Evolutionary conservation across 2,329 filamentous ascomycete species (phyloP).

Genomic region (Fusarium camptoceras): DNA sequence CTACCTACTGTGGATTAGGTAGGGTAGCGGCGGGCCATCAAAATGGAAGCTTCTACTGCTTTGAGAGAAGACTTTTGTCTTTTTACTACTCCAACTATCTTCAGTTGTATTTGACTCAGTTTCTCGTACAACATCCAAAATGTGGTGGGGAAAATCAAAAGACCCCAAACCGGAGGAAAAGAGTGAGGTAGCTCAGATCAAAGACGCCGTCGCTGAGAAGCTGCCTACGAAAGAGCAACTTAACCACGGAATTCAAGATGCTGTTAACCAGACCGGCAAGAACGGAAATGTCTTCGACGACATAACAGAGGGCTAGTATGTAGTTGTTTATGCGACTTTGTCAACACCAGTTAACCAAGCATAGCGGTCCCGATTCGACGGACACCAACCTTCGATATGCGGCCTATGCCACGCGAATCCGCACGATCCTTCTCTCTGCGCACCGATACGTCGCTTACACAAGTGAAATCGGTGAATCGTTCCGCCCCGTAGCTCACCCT

Average conservation of each 20-base stretch:
- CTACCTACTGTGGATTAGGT: constrained; percentile 14
- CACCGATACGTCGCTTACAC: constrained; percentile 98
- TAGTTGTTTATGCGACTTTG: constrained; percentile 40
- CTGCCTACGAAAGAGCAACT: constrained; percentile 64
- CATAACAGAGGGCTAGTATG: constrained; percentile 82
- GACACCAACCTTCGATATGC: constrained; percentile 90
- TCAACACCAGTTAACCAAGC: constrained; percentile 19
- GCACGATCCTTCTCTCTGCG: constrained; percentile 88
- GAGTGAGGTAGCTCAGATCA: constrained; percentile 39
- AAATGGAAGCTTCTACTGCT: constrained; percentile 33
- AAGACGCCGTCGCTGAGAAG: constrained; percentile 58
- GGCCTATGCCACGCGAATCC: constrained; percentile 86
- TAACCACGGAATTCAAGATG: constrained; percentile 65
- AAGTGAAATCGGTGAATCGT: constrained; percentile 94
- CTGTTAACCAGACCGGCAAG: constrained; percentile 67
- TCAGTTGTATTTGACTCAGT: neutral
- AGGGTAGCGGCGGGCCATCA: constrained; percentile 31
- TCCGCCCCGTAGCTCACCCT: constrained; percentile 91
- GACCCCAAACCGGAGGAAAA: constrained; percentile 50
- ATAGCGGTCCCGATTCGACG: constrained; percentile 75
- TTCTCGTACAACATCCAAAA: constrained; percentile 24
- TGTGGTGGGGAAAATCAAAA: constrained; percentile 60
- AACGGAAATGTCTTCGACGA: constrained; percentile 83
- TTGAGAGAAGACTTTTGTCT: neutral
- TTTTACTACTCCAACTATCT: constrained; percentile 8